These are phyloP conservation scores for Euphorbia peplus DNA, from an alignment of 345 rosid species.

Conservation along the genomic window DNA sequence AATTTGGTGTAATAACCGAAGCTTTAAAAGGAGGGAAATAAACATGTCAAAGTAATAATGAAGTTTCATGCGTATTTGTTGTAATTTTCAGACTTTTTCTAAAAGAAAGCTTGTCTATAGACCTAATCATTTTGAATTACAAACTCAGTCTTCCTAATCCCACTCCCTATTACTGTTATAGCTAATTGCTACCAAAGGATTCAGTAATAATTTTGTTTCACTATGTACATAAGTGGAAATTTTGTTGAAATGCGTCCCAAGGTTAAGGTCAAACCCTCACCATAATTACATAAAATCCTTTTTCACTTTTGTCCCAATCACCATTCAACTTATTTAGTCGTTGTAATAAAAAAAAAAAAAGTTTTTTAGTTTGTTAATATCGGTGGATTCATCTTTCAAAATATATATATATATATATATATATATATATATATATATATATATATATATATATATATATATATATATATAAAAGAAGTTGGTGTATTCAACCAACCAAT, in stretches of 20 bases:
- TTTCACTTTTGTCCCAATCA: conserved; percentile 2
- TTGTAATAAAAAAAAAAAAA: too few species aligned
- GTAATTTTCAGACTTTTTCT: conserved; percentile 4
- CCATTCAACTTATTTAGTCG: too few species aligned
- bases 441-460: too few species aligned
- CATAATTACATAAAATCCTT: conserved; percentile 13
- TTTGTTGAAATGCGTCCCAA: conserved; percentile 3
- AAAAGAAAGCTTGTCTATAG: not conserved
- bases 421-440: too few species aligned
- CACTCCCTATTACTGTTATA: not conserved
- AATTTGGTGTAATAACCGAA: not conserved
- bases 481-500: too few species aligned
- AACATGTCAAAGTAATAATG: conserved; percentile 15
- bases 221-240: conserved; percentile 19
- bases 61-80: conserved; percentile 18
- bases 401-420: too few species aligned
- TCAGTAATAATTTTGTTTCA: not conserved
- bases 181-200: not conserved
- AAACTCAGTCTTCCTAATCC: not conserved
- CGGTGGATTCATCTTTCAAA: too few species aligned
- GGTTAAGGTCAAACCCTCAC: conserved; percentile 21
- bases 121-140: conserved; percentile 10
- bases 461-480: too few species aligned
- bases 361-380: too few species aligned
- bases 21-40: not conserved